A percentile compares a stretch with the other conserved stretches of the same genome.
phyloP scores from a whole-genome alignment of 2,329 filamentous ascomycete species.

The Shiraia bambusicola region DNA sequence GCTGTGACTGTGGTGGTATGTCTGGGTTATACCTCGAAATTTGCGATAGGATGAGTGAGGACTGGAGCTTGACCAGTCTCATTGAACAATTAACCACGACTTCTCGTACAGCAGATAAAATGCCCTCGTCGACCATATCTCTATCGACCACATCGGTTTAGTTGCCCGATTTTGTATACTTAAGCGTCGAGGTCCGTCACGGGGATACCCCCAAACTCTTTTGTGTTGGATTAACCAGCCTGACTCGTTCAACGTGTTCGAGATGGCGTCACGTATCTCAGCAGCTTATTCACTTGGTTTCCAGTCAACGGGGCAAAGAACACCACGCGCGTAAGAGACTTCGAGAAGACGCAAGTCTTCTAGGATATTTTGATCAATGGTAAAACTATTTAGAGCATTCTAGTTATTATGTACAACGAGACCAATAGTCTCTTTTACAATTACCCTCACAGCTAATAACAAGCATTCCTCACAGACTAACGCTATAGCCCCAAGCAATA shows the following conservation, averaged over 20 bases:
- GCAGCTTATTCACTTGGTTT: slow-evolving; percentile 18
- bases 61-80: neutral
- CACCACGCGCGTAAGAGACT: slow-evolving; percentile 36
- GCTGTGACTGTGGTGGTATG: neutral
- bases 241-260: slow-evolving; percentile 29
- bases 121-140: neutral
- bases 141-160: neutral
- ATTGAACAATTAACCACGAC: neutral
- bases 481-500: slow-evolving; percentile 31
- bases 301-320: slow-evolving; percentile 37
- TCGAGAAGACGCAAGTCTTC: slow-evolving; percentile 35
- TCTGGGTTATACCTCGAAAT: neutral
- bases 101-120: neutral
- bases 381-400: slow-evolving; percentile 33
- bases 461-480: slow-evolving; percentile 34
- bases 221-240: slow-evolving; percentile 28
- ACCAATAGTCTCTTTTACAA: slow-evolving; percentile 30
- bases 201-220: slow-evolving; percentile 25
- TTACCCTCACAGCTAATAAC: slow-evolving; percentile 26
- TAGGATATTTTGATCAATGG: slow-evolving; percentile 33
- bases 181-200: slow-evolving; percentile 25
- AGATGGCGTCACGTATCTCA: slow-evolving; percentile 26
- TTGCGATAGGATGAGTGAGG: neutral
- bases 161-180: slow-evolving; percentile 7
- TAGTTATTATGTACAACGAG: slow-evolving; percentile 5